Evolutionary conservation across 202 grass and related monocot genomes (phyloP), one percentile per base, ranked within the genome.

Genomic region (Musa balbisiana): DNA sequence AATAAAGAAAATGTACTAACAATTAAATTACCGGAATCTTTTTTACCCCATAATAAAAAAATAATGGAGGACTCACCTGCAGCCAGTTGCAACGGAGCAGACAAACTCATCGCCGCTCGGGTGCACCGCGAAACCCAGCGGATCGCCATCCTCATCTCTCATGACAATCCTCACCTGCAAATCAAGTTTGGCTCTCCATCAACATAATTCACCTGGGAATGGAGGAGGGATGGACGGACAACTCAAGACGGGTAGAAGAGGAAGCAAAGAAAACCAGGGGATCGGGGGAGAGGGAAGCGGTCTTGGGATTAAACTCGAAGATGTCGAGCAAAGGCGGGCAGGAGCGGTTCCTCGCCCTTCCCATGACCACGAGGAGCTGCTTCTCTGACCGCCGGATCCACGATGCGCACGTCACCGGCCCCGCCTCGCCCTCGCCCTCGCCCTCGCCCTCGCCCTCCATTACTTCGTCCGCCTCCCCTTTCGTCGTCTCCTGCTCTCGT

Each of bases 41-140:
- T 43, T 49, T 14, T 3, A 49, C 20, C 10, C 10, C 63, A 10
- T 11, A 22, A 10, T 17, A 64, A 76, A 17, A n/a, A 58, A 23
- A 56, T 33, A 55, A 22, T 43, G 54, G 73, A 72, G 12, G 22
- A 73, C 91, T 83, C 79, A 99, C 95, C 84, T 99, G 95, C 95
- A 99, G 11, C 95, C 95, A 25, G 73, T 87, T 24, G 83, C 69
- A 49, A 87, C 88, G 55, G 85, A 85, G 65, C 95, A 99, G 64
- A 99, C 75, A 64, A 99, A 83, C 78, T 99, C 95, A 6, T 99
- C 95, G 6, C 89, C 91, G 51, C 83, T 91, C 9, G 95, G 95
- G 79, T 94, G 95, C 74, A 99, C 95, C 1, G 95, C 85, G 68
- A 99, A 88, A 51, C 77, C 80, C 49, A 82, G 82, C 23, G 91